These are phyloP conservation scores for Colletotrichum graminicola DNA, from an alignment of 2,329 filamentous ascomycete species.

Conservation along the genomic window DNA sequence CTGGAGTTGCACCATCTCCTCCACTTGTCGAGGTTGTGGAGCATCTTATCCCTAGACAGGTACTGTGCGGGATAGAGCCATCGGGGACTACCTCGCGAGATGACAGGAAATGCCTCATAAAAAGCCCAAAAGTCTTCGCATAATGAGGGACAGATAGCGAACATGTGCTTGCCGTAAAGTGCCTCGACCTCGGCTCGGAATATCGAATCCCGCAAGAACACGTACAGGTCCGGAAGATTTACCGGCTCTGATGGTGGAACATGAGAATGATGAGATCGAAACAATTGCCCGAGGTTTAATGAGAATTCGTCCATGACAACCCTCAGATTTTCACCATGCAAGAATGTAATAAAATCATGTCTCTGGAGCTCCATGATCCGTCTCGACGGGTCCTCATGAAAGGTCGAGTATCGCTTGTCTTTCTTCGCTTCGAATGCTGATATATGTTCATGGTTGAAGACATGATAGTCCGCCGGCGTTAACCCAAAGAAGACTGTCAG, in stretches of 20 bases:
- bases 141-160: slow-evolving; percentile 22
- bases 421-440: slow-evolving; percentile 12
- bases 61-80: slow-evolving; percentile 33
- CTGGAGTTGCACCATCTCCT: slow-evolving; percentile 6
- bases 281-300: neutral
- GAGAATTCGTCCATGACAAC: slow-evolving; percentile 23
- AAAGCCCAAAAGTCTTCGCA: slow-evolving; percentile 34
- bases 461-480: slow-evolving; percentile 1
- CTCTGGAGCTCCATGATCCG: slow-evolving; percentile 38
- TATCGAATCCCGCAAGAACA: slow-evolving; percentile 3
- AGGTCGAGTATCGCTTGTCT: slow-evolving; percentile 3
- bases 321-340: slow-evolving; percentile 24
- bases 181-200: slow-evolving; percentile 33
- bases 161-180: slow-evolving; percentile 23
- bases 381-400: slow-evolving; percentile 19
- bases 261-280: neutral
- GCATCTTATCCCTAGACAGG: slow-evolving; percentile 16
- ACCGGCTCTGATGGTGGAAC: neutral
- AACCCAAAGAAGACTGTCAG: slow-evolving; percentile 32
- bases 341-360: slow-evolving; percentile 21
- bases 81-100: slow-evolving; percentile 21
- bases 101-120: slow-evolving; percentile 30
- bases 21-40: slow-evolving; percentile 22
- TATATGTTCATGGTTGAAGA: slow-evolving; percentile 33
- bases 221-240: slow-evolving; percentile 25